These are phyloP conservation scores for Glarea lozoyensis DNA, from an alignment of 495 filamentous ascomycete genomes.

Conservation along the genomic window DNA sequence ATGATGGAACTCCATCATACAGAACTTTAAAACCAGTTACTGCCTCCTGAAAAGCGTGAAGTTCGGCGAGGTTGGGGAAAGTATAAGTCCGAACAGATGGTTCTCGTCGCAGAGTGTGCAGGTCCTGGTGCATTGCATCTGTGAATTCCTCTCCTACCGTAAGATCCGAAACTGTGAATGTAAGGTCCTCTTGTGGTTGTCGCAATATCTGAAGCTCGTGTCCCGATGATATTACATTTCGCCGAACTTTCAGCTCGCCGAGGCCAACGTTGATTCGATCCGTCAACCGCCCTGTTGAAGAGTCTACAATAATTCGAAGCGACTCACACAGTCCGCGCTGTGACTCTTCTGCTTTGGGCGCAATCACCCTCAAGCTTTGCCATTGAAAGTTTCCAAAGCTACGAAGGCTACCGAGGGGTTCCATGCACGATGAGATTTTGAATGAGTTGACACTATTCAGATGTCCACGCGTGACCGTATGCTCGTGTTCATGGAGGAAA, in stretches of 20 bases:
- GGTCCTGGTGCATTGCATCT: slow-evolving; percentile 39
- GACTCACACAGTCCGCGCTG: slow-evolving; percentile 58
- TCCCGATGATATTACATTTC: slow-evolving; percentile 37
- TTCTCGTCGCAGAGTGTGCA: slow-evolving; percentile 30
- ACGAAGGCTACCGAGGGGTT: no score
- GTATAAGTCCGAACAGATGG: slow-evolving; percentile 37
- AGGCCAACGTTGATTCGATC: slow-evolving; percentile 64
- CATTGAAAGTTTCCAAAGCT: slow-evolving; percentile 20
- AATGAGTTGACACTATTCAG: no score
- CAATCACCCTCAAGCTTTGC: slow-evolving; percentile 28
- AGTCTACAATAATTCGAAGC: slow-evolving; percentile 57
- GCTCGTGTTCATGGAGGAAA: slow-evolving; percentile 48
- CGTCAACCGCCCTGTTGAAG: slow-evolving; percentile 55
- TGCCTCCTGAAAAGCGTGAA: slow-evolving; percentile 68
- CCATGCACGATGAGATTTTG: no score
- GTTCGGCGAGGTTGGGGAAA: slow-evolving; percentile 42
- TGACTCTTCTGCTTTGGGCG: slow-evolving; percentile 22
- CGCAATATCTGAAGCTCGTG: slow-evolving; percentile 52
- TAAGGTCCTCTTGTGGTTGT: slow-evolving; percentile 54
- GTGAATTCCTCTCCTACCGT: slow-evolving; percentile 43
- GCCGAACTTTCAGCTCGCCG: slow-evolving; percentile 54
- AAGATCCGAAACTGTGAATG: slow-evolving; percentile 54
- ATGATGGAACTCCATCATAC: slow-evolving; percentile 60
- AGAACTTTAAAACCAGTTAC: slow-evolving; percentile 67
- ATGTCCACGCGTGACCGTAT: no score